Evolutionary conservation across 179 eudicot species (phyloP).

Genomic region (Beta lomatogona): DNA sequence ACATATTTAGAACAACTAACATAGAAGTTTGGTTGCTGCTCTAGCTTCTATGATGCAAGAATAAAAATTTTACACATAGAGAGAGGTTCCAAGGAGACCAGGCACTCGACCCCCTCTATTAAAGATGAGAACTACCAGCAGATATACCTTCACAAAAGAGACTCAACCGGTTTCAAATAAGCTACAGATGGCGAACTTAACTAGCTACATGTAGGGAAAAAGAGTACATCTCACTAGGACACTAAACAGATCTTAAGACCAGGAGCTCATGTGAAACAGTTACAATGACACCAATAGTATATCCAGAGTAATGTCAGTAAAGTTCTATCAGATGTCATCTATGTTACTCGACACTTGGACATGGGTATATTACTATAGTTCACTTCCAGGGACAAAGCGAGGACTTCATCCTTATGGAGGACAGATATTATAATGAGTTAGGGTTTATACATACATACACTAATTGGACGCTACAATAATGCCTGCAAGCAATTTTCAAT

Average conservation of each 20-base stretch:
- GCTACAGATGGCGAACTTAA: not conserved
- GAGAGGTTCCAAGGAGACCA: not conserved
- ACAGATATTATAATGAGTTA: too few species aligned
- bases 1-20: not conserved
- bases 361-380: too few species aligned
- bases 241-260: not conserved
- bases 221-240: not conserved
- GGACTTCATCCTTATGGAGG: too few species aligned
- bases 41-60: not conserved
- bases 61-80: not conserved
- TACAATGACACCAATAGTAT: too few species aligned
- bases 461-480: too few species aligned
- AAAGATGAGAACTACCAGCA: not conserved
- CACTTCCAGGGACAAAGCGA: too few species aligned
- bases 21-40: not conserved
- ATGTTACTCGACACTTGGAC: too few species aligned
- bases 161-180: not conserved
- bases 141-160: not conserved
- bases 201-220: not conserved
- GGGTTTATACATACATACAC: too few species aligned
- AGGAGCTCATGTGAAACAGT: not conserved
- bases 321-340: not conserved
- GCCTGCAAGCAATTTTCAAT: too few species aligned
- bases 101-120: not conserved
- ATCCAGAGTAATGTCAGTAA: not conserved